These are phyloP conservation scores for Sporothrix sp. DNA, from an alignment of 2,329 filamentous ascomycete genomes.

Conservation along the genomic window DNA sequence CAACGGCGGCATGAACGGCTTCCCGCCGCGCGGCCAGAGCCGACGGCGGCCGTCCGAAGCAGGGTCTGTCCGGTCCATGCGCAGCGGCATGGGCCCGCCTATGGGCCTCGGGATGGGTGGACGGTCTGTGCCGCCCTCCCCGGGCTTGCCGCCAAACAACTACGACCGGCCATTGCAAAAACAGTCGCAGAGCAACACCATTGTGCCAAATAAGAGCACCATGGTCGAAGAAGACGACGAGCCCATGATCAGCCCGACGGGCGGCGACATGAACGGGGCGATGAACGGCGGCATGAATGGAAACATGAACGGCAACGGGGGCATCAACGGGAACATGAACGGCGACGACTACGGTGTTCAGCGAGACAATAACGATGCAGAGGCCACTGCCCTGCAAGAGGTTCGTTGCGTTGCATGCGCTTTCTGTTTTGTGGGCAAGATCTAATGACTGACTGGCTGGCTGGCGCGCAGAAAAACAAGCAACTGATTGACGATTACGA, in stretches of 20 bases:
- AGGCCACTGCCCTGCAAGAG: conserved; percentile 30
- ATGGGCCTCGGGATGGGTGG: conserved; percentile 2
- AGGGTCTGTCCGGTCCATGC: conserved; percentile 45
- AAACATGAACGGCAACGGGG: background rate
- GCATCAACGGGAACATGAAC: background rate
- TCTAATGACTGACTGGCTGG: background rate
- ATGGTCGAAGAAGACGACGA: conserved; percentile 95
- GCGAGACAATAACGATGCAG: conserved; percentile 27
- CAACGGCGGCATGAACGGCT: conserved; percentile 39
- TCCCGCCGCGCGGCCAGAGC: conserved; percentile 42
- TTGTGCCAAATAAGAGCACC: conserved; percentile 94
- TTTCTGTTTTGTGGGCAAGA: too few relatives aligned
- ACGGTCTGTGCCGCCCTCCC: conserved; percentile 45
- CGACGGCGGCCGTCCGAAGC: conserved; percentile 51
- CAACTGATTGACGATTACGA: conserved; percentile 69
- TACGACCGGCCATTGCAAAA: conserved; percentile 73
- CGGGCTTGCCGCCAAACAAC: conserved; percentile 49
- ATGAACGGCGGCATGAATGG: conserved; percentile 19
- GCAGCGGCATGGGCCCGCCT: conserved; percentile 22
- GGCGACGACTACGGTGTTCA: conserved; percentile 34
- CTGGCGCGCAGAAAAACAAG: conserved; percentile 14
- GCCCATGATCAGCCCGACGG: conserved; percentile 19
- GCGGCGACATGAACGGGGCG: conserved; percentile 1
- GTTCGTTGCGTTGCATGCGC: conserved; percentile 21
- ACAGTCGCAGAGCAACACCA: conserved; percentile 89